Conservation (phyloP, 495 filamentous ascomycete species). For the Chaetomium cochliodes region DNA sequence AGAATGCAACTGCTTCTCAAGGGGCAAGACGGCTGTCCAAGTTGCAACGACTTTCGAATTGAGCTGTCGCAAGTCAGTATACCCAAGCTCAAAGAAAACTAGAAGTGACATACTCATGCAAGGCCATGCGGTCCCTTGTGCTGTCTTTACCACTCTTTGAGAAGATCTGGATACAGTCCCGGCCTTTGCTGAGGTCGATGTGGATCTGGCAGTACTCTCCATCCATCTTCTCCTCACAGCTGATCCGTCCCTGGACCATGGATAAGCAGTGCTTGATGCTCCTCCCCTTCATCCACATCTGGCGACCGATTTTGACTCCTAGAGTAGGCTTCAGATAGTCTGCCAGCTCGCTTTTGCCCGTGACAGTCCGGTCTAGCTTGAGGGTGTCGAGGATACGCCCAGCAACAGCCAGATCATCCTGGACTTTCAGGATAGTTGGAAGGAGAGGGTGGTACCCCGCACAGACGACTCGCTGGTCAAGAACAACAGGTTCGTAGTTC, state of each 20-base stretch:
- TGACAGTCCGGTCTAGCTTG: conserved; percentile 27
- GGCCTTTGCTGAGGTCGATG: conserved; percentile 60
- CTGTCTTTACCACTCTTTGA: conserved; percentile 91
- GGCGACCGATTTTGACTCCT: conserved; percentile 74
- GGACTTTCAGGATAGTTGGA: conserved; percentile 63
- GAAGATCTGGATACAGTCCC: conserved; percentile 68
- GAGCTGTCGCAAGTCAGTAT: conserved; percentile 32
- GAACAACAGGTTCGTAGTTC: conserved; percentile 61
- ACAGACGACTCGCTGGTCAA: conserved; percentile 46
- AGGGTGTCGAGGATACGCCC: conserved; percentile 33
- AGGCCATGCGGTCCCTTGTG: conserved; percentile 61
- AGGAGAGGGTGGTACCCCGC: conserved; percentile 57
- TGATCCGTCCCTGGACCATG: conserved; percentile 62
- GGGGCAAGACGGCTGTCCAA: conserved; percentile 56
- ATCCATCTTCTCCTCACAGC: conserved; percentile 79
- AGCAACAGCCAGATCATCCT: conserved; percentile 50
- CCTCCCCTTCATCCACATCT: conserved; percentile 69
- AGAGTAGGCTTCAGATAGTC: conserved; percentile 56
- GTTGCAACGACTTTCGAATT: conserved; percentile 56
- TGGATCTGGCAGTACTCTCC: conserved; percentile 90
- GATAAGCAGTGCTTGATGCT: conserved; percentile 71
- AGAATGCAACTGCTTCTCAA: conserved; percentile 67
- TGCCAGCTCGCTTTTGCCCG: conserved; percentile 24
- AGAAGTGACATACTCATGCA: conserved; percentile 52
- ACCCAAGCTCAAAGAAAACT: background rate